Evolutionary conservation across 805 yeast genomes (phyloP).

Genomic region (Starmerella gropengiesseri): DNA sequence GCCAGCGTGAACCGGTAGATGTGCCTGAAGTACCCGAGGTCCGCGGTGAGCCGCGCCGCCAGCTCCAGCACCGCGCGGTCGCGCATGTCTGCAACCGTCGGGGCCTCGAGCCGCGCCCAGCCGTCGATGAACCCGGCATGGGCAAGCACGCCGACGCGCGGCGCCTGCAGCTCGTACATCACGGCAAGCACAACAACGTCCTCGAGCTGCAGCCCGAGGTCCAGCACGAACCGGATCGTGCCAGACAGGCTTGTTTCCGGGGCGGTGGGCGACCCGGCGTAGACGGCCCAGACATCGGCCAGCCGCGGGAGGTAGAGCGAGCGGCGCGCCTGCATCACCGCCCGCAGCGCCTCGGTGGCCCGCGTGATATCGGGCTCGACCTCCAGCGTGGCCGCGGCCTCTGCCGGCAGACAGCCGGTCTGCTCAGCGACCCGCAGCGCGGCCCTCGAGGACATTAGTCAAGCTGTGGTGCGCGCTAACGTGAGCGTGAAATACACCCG

Average conservation of each 20-base stretch:
- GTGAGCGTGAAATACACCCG: no score
- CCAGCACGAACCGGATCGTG: slow-evolving; percentile 55
- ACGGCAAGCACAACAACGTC: slow-evolving; percentile 59
- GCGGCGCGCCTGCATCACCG: slow-evolving; percentile 12
- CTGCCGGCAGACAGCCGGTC: slow-evolving; percentile 18
- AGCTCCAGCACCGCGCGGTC: slow-evolving; percentile 29
- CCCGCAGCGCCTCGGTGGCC: slow-evolving; percentile 3
- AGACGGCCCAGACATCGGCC: slow-evolving; percentile 10
- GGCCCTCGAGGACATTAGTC: slow-evolving; percentile 5
- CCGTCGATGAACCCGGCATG: slow-evolving; percentile 41
- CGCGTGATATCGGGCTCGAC: slow-evolving; percentile 5
- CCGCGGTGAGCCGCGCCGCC: slow-evolving; percentile 29
- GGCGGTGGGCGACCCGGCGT: slow-evolving; percentile 14
- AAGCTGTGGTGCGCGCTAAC: no score
- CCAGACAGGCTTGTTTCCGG: slow-evolving; percentile 63
- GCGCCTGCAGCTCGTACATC: slow-evolving; percentile 57
- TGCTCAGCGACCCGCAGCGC: slow-evolving; percentile 13
- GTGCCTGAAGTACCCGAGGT: slow-evolving; percentile 38
- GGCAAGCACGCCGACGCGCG: slow-evolving; percentile 52
- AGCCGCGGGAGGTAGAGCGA: slow-evolving; percentile 8
- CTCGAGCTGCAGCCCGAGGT: slow-evolving; percentile 61
- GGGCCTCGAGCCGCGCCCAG: slow-evolving; percentile 40
- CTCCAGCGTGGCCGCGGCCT: slow-evolving; percentile 15
- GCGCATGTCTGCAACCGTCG: slow-evolving; percentile 40
- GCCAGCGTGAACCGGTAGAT: slow-evolving; percentile 65